A percentile compares a stretch with the other conserved stretches of the same genome.
Evolutionary conservation across 768 basidiomycete species (phyloP).

Genomic region (Clitopilus hobsonii): DNA sequence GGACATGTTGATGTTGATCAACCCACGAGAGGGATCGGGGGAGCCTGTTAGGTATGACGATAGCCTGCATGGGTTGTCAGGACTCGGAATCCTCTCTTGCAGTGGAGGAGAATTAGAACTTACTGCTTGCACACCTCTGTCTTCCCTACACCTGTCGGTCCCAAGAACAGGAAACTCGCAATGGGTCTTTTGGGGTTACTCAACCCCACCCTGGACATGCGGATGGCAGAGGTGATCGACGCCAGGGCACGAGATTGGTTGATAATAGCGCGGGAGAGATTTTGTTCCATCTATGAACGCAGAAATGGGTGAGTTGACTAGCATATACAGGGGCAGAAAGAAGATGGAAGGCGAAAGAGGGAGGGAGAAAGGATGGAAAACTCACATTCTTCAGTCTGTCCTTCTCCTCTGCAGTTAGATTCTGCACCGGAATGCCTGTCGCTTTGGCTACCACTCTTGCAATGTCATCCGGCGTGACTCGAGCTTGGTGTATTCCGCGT

Average conservation of each 20-base stretch:
- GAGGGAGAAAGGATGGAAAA: constrained; percentile 6
- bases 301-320: neutral
- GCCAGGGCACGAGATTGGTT: constrained; percentile 86
- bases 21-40: constrained; percentile 77
- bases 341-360: neutral
- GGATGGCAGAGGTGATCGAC: constrained; percentile 85
- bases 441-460: constrained; percentile 83
- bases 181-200: constrained; percentile 87
- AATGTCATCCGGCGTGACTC: constrained; percentile 85
- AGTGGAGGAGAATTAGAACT: too few relatives aligned
- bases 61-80: constrained; percentile 52
- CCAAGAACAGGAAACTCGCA: constrained; percentile 91
- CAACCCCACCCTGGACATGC: constrained; percentile 90
- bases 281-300: constrained; percentile 80
- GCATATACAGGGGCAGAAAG: neutral
- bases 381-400: constrained; percentile 85
- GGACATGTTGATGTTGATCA: constrained; percentile 95
- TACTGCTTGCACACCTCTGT: constrained; percentile 26
- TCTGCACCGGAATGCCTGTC: constrained; percentile 89
- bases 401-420: constrained; percentile 81
- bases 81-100: too few relatives aligned
- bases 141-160: constrained; percentile 86
- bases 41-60: constrained; percentile 82
- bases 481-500: constrained; percentile 70
- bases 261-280: constrained; percentile 68